Evolutionary conservation across 352 stramenopile genomes (phyloP).

Genomic region (Phytophthora pseudosyringae): DNA sequence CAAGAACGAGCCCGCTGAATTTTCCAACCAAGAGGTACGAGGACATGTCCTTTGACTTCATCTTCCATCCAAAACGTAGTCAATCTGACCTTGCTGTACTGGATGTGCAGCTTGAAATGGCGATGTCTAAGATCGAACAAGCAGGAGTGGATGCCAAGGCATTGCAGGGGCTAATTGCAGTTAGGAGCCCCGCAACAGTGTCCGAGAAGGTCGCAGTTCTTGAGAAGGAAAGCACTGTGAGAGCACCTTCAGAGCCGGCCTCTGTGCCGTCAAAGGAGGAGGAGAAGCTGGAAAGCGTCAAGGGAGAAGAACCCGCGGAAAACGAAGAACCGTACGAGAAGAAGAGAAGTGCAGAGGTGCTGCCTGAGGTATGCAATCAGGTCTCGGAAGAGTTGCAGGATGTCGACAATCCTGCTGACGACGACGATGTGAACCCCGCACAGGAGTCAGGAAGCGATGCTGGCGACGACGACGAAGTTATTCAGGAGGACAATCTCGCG

Average conservation of each 20-base stretch:
- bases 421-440: constrained; percentile 30
- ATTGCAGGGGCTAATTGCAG: constrained; percentile 46
- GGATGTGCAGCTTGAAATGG: constrained; percentile 59
- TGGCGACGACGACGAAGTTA: constrained; percentile 14
- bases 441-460: constrained; percentile 26
- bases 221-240: constrained; percentile 19
- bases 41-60: not conserved
- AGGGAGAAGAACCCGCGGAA: constrained; percentile 27
- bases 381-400: constrained; percentile 35
- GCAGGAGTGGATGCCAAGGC: constrained; percentile 61
- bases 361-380: constrained; percentile 38
- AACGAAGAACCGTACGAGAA: constrained; percentile 8
- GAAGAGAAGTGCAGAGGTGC: constrained; percentile 11
- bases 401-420: constrained; percentile 33
- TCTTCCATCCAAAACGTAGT: not conserved
- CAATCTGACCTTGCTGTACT: constrained; percentile 1
- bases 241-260: constrained; percentile 5
- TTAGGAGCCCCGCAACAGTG: not conserved
- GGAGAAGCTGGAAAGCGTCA: constrained; percentile 8
- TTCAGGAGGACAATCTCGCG: constrained; percentile 8
- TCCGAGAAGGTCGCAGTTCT: constrained; percentile 10
- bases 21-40: constrained; percentile 73
- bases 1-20: constrained; percentile 46
- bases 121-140: constrained; percentile 72
- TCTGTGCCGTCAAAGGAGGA: constrained; percentile 10